phyloP scores from a whole-genome alignment of 169 alveolate species.

The Pseudocohnilembus persalinus region DNA sequence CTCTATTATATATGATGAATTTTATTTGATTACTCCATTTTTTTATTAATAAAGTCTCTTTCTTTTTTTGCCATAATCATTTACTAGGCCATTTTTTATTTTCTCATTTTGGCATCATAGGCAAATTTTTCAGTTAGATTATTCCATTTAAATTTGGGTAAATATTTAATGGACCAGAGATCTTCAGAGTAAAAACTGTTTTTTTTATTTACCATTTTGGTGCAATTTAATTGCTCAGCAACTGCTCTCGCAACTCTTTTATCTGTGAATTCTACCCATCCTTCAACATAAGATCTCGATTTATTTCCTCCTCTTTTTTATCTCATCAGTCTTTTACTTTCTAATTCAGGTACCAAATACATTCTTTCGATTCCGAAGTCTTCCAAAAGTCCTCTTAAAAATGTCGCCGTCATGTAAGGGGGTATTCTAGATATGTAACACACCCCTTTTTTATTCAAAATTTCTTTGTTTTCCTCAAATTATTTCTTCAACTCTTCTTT shows the following conservation, averaged over 20 bases:
- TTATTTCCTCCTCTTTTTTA: constrained; percentile 69
- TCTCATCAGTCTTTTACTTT: constrained; percentile 46
- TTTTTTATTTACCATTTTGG: constrained; percentile 46
- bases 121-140: constrained; percentile 74
- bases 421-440: constrained; percentile 77
- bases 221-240: constrained; percentile 71
- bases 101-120: constrained; percentile 67
- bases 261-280: constrained; percentile 85
- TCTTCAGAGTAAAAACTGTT: constrained; percentile 61
- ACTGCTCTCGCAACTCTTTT: constrained; percentile 78
- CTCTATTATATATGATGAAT: background rate
- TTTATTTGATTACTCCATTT: constrained; percentile 37
- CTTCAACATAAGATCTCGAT: constrained; percentile 75
- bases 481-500: constrained; percentile 58
- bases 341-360: constrained; percentile 66
- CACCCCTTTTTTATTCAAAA: constrained; percentile 59
- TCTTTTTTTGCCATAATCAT: constrained; percentile 66
- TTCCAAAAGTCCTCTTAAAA: constrained; percentile 57
- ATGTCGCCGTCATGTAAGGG: constrained; percentile 72
- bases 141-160: constrained; percentile 82
- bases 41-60: constrained; percentile 52
- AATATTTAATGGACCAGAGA: constrained; percentile 78
- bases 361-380: constrained; percentile 66
- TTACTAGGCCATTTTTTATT: constrained; percentile 63
- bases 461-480: background rate